Evolutionary conservation across 306 rosid genomes (phyloP), one percentile per base, ranked within the genome.

Genomic region (Cicer judaicum): DNA sequence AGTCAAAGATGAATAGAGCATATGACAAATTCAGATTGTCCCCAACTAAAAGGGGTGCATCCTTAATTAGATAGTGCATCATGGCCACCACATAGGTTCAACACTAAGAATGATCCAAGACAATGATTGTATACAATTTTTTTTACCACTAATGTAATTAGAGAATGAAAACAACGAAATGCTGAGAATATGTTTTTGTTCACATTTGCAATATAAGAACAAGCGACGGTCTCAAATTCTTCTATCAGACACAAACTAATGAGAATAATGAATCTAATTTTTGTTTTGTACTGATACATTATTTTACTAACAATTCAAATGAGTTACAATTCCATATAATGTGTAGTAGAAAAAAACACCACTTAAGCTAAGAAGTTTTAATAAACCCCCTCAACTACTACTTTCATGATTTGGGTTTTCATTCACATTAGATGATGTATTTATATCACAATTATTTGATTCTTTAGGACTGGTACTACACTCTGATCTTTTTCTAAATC

Each of bases 401-500:
- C 61, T 82, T 75, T 72, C 86, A 40, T 72, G 72, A 70, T 29
- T 78, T 82, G 79, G 80, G 72, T 84, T 82, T 61, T 73, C 89
- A 75, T 81, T 83, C 66, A 15, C 10, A 34, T 71, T 47, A 16
- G 89, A 48, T 11, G 85, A 74, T 9, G 79, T 75, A 68, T 79
- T 82, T 50, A 39, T 16, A 75, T 78, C 77, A 4, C 41, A 7
- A 41, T 79, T 53, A 64, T 78, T 79, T 46, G 89, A 56, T 61
- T 83, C 92, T 70, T 78, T 84, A 47, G 81, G 84, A 64, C 68
- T 81, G 70, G 79, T 54, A 52, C 63, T 49, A 52, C 63, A 68
- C 72, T 85, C 89, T 2, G 91, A 66, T 42, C 60, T 91, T 82
- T 71, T 88, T 81, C 96, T 78, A 68, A 93, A 89, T 54, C 97